phyloP scores from a whole-genome alignment of 1,284 basidiomycete species.

The Cerrena zonata region DNA sequence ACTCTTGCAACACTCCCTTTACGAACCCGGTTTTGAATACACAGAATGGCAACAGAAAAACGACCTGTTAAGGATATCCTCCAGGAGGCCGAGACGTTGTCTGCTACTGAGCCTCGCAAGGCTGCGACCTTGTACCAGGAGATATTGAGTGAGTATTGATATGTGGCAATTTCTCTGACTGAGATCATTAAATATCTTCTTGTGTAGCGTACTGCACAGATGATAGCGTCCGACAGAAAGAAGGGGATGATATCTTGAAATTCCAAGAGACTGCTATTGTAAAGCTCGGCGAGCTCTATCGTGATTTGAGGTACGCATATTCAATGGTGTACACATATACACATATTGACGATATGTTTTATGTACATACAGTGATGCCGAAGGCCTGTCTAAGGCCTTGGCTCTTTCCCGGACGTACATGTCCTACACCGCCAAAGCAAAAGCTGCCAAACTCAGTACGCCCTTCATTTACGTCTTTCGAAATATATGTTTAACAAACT shows the following conservation, averaged over 20 bases:
- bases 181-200: too few species aligned
- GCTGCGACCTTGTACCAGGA: slow-evolving; percentile 69
- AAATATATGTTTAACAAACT: background rate
- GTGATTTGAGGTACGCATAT: slow-evolving; percentile 70
- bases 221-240: too few species aligned
- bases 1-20: background rate
- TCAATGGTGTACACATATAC: background rate
- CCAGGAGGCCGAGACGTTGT: slow-evolving; percentile 42
- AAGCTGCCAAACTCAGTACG: slow-evolving; percentile 93
- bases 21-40: background rate
- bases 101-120: slow-evolving; percentile 39
- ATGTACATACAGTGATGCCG: slow-evolving; percentile 49
- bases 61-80: slow-evolving; percentile 44
- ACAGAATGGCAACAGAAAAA: slow-evolving; percentile 8
- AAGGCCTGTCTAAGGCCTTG: slow-evolving; percentile 83
- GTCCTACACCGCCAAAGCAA: slow-evolving; percentile 93
- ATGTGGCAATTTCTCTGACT: too few species aligned
- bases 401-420: slow-evolving; percentile 85
- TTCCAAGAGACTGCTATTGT: slow-evolving; percentile 86
- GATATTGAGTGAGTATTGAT: slow-evolving; percentile 57
- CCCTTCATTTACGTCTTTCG: slow-evolving; percentile 11
- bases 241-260: slow-evolving; percentile 61
- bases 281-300: slow-evolving; percentile 83
- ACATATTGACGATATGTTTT: background rate
- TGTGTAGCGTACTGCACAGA: too few species aligned